Base-by-base conservation (phyloP, 306 rosid genomes). In the Cyclanthera cordifolia region DNA sequence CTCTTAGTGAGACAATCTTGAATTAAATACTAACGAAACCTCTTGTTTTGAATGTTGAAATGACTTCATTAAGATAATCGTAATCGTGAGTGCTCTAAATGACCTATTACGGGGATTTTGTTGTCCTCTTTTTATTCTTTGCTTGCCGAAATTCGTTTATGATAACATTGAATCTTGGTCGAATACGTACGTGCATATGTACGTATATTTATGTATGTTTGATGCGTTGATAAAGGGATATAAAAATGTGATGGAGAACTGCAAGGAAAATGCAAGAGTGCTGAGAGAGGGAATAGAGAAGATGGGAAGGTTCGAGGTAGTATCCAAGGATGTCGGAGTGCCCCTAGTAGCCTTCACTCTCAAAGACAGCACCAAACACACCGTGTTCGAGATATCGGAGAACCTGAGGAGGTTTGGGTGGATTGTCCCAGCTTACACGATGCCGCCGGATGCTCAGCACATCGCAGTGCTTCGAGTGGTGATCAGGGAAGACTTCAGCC, bases 381-480 rank as follows among this genome's bases (percentile, higher is more conserved):
- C 93, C 0, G 98, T 92, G 39, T 92, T 92, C 25, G 87, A 89
- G 75, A 76, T 92, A 69, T 25, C 98, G 1, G 96, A 89, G 55
- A 72, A 72, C 43, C 73, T 89, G 59, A 83, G 90, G 68, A 84
- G 71, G 76, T 92, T 34, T 0, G 87, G 95, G 41, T 92, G 96
- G 96, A 89, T 87, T 15, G 95, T 92, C 74, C 98, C 98, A 0
- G 98, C 98, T 54, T 92, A 92, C 60, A 81, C 91, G 10, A 89
- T 92, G 96, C 96, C 98, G 0, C 70, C 93, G 0, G 68, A 92
- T 1, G 96, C 92, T 0, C 61, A 92, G 50, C 81, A 85, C 65
- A 25, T 92, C 0, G 87, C 94, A 0, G 91, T 93, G 45, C 89
- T 93, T 13, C 75, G 99, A 0, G 95, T 93, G 46, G 99, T 93